Evolutionary conservation across 306 rosid genomes (phyloP).

Genomic region (Spatholobus suberectus): DNA sequence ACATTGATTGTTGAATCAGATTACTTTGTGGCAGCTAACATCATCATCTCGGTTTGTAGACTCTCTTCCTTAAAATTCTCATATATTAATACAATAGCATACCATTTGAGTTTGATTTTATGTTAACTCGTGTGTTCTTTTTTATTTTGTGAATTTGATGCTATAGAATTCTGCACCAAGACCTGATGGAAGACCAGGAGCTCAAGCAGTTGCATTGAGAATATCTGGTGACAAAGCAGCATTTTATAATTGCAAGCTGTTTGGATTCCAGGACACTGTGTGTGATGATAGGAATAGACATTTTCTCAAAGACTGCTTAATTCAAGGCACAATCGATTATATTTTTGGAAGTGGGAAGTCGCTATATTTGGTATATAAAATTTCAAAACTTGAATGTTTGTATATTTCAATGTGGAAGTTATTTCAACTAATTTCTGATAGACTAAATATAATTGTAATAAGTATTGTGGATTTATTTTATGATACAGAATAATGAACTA

Average conservation of each 20-base stretch:
- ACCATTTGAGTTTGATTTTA: neutral
- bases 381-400: neutral
- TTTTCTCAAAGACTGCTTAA: conserved; percentile 28
- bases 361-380: conserved; percentile 31
- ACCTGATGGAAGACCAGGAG: conserved; percentile 15
- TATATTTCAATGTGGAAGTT: neutral
- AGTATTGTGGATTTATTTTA: conserved; percentile 32
- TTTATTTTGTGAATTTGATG: neutral
- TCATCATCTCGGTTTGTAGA: conserved; percentile 24
- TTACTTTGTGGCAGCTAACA: conserved; percentile 29
- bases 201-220: conserved; percentile 38
- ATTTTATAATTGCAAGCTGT: neutral
- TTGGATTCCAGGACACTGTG: conserved; percentile 33
- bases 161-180: conserved; percentile 33
- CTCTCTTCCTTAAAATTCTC: neutral
- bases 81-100: too few species aligned
- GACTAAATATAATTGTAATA: neutral
- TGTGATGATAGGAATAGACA: conserved; percentile 37
- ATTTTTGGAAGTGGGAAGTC: conserved; percentile 43
- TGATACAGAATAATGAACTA: conserved; percentile 54
- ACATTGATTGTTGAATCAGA: conserved; percentile 34
- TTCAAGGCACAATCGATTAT: conserved; percentile 38
- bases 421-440: neutral
- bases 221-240: conserved; percentile 43
- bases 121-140: neutral